These are phyloP conservation scores for Amylostereum chailletii DNA, from an alignment of 1,284 basidiomycete species.

Conservation along the genomic window DNA sequence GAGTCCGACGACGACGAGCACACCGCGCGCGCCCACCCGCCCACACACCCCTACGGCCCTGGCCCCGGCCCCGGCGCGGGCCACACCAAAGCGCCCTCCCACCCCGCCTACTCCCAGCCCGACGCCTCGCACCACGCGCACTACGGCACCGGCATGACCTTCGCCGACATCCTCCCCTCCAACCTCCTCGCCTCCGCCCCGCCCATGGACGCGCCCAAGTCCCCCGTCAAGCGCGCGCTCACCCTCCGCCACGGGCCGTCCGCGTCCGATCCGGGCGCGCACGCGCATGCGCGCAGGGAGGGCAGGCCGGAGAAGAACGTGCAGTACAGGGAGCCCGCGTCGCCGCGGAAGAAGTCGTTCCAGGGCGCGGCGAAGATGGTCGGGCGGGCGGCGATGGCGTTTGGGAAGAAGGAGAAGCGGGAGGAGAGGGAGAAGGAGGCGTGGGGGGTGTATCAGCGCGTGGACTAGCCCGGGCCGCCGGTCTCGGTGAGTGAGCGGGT, in stretches of 20 bases:
- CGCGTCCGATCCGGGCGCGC: not conserved
- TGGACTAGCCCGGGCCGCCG: too few relatives aligned
- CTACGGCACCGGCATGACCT: not conserved
- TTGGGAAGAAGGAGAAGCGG: not conserved
- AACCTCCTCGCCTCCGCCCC: not conserved
- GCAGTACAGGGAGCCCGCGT: not conserved
- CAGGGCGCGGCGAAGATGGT: not conserved
- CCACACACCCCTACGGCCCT: not conserved
- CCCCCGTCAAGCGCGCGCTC: not conserved
- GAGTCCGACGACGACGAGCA: not conserved
- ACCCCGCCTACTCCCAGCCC: not conserved
- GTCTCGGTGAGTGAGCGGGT: too few relatives aligned
- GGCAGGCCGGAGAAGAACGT: not conserved
- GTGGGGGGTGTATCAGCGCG: too few relatives aligned
- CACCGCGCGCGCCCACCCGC: not conserved
- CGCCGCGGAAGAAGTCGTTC: not conserved
- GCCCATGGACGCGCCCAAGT: not conserved
- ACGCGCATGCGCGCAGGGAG: not conserved
- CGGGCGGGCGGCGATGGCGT: not conserved
- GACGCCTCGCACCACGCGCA: not conserved
- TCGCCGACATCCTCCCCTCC: not conserved
- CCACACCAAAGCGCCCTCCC: not conserved
- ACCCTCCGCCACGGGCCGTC: not conserved
- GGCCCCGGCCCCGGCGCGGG: not conserved
- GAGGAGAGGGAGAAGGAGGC: too few relatives aligned